phyloP scores from a whole-genome alignment of 257 asterid genomes.

The Cruciata laevipes region DNA sequence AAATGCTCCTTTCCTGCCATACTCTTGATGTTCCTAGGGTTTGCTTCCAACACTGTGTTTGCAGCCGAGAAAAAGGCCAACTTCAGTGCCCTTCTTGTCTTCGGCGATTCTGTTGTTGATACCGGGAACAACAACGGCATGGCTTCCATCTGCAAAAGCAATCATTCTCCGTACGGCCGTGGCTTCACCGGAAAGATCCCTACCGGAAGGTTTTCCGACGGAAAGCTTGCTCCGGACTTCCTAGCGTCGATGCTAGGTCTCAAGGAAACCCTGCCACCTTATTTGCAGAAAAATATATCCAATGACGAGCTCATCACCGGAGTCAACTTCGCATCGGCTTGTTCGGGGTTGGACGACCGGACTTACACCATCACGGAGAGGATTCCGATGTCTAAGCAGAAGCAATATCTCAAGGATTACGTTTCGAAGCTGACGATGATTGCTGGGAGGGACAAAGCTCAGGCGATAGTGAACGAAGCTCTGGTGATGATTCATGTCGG shows the following conservation, averaged over 20 bases:
- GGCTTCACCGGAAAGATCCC: conserved; percentile 43
- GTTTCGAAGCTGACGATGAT: conserved; percentile 31
- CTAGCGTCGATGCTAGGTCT: conserved; percentile 50
- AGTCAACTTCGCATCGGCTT: conserved; percentile 43
- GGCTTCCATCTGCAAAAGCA: conserved; percentile 26
- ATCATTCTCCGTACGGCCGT: conserved; percentile 54
- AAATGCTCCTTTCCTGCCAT: conserved; percentile 12
- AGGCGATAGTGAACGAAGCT: conserved; percentile 28
- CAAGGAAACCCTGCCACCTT: conserved; percentile 54
- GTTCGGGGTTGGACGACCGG: conserved; percentile 67
- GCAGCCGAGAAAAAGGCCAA: conserved; percentile 14
- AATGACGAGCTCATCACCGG: conserved; percentile 49
- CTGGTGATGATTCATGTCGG: conserved; percentile 60
- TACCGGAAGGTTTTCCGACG: conserved; percentile 64
- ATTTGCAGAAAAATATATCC: conserved; percentile 47
- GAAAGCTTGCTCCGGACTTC: conserved; percentile 63
- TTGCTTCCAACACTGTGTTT: neutral
- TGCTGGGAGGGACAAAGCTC: conserved; percentile 37
- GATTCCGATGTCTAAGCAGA: conserved; percentile 52
- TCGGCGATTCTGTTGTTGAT: conserved; percentile 68
- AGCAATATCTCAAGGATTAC: conserved; percentile 32
- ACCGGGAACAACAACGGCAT: conserved; percentile 74
- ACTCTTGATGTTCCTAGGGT: neutral
- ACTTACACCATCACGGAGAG: conserved; percentile 36
- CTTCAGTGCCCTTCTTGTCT: conserved; percentile 39